Evolutionary conservation across 2,329 filamentous ascomycete genomes (phyloP).

Genomic region (Sphaerulina musiva): DNA sequence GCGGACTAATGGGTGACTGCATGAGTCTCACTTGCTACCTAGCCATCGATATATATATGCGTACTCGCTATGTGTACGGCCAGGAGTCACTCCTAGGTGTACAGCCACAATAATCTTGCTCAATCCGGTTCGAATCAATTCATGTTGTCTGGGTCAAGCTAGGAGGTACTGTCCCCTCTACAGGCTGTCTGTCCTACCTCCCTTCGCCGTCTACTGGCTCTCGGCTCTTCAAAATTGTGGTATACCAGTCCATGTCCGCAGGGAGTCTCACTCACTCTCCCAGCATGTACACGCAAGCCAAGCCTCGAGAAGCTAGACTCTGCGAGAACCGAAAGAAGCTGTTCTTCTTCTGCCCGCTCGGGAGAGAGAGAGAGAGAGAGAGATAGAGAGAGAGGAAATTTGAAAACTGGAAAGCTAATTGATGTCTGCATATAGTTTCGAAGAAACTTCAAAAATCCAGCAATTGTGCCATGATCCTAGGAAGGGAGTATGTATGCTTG

Average conservation of each 20-base stretch:
- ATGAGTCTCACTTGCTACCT: background rate
- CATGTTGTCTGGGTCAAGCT: background rate
- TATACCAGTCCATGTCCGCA: background rate
- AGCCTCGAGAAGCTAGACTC: background rate
- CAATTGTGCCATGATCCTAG: too few species aligned
- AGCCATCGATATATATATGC: background rate
- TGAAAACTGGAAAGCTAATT: background rate
- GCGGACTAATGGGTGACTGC: slow-evolving; percentile 1
- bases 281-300: background rate
- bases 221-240: background rate
- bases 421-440: background rate
- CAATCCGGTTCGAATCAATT: background rate
- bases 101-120: background rate
- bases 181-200: background rate
- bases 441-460: too few species aligned
- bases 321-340: background rate
- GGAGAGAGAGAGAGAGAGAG: background rate
- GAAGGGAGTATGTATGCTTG: too few species aligned
- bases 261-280: background rate
- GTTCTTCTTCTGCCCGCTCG: background rate
- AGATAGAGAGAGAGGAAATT: background rate
- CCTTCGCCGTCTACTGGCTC: background rate
- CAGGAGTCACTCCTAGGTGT: background rate
- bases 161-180: background rate
- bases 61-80: background rate